These are phyloP conservation scores for Psilocybe sp. DNA, from an alignment of 768 basidiomycete species.

Conservation along the genomic window DNA sequence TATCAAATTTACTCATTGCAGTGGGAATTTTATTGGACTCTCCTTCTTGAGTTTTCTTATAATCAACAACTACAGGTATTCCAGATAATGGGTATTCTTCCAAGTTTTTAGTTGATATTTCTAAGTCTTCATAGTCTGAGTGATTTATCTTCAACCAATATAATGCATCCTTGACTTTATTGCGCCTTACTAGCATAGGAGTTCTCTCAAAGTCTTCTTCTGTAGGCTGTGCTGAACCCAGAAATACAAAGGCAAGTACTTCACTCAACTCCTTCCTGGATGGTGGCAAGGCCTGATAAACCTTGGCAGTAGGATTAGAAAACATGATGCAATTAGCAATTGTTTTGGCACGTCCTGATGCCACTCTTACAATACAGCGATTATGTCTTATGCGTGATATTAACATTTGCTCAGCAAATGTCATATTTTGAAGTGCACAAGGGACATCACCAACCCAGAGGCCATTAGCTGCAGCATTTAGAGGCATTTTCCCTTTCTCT, in stretches of 20 bases:
- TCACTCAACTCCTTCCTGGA: conserved; percentile 22
- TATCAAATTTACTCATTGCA: conserved; percentile 22
- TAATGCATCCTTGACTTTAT: conserved; percentile 22
- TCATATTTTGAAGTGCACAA: background rate
- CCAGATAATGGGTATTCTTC: conserved; percentile 17
- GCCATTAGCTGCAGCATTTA: background rate
- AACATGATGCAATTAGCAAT: conserved; percentile 1
- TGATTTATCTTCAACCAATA: conserved; percentile 36
- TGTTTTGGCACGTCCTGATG: background rate
- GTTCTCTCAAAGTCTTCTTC: conserved; percentile 21
- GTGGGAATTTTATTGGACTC: conserved; percentile 18
- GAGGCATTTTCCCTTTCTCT: background rate
- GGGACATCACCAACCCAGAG: background rate
- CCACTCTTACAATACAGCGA: background rate
- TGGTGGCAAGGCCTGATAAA: background rate
- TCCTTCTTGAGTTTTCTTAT: conserved; percentile 5
- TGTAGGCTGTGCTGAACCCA: conserved; percentile 23
- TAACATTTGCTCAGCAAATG: background rate
- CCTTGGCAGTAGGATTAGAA: background rate
- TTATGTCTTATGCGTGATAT: background rate
- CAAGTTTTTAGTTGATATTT: conserved; percentile 24
- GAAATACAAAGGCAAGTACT: conserved; percentile 30
- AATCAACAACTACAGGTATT: conserved; percentile 22
- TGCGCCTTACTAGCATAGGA: conserved; percentile 24
- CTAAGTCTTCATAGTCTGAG: conserved; percentile 26